Percentiles rank a stretch among this genome's conserved stretches.
Evolutionary conservation across 805 yeast genomes (phyloP).

Genomic region (Vanderwaltozyma tropicalis): DNA sequence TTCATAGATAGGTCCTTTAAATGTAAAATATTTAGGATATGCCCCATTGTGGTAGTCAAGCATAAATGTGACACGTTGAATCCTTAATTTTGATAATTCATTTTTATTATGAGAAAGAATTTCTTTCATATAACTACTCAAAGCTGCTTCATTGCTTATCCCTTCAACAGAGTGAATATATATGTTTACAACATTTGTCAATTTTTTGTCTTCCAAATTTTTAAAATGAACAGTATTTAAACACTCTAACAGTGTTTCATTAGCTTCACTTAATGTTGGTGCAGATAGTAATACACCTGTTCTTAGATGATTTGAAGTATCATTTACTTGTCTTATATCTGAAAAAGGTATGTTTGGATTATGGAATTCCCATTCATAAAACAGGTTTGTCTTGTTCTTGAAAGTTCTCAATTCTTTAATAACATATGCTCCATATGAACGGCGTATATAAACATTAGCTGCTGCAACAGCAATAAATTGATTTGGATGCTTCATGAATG

Average conservation of each 20-base stretch:
- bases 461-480: conserved; percentile 92
- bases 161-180: conserved; percentile 67
- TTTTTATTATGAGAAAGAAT: conserved; percentile 57
- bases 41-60: conserved; percentile 74
- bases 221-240: too few relatives aligned
- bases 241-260: too few relatives aligned
- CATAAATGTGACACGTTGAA: conserved; percentile 89
- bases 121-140: conserved; percentile 51
- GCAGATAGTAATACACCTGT: too few relatives aligned
- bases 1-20: conserved; percentile 71
- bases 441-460: conserved; percentile 89
- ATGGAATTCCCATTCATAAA: conserved; percentile 79
- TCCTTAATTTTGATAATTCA: conserved; percentile 56
- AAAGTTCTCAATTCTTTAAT: conserved; percentile 64
- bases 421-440: conserved; percentile 94
- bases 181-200: conserved; percentile 74
- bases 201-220: conserved; percentile 18
- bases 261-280: too few relatives aligned
- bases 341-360: too few relatives aligned
- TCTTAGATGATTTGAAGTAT: too few relatives aligned
- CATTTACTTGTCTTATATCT: too few relatives aligned
- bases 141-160: conserved; percentile 56
- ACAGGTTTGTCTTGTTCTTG: conserved; percentile 47
- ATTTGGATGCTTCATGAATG: conserved; percentile 74
- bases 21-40: conserved; percentile 92